Base-by-base conservation (phyloP, 2,329 filamentous ascomycete genomes). In the Aspergillus piperis region DNA sequence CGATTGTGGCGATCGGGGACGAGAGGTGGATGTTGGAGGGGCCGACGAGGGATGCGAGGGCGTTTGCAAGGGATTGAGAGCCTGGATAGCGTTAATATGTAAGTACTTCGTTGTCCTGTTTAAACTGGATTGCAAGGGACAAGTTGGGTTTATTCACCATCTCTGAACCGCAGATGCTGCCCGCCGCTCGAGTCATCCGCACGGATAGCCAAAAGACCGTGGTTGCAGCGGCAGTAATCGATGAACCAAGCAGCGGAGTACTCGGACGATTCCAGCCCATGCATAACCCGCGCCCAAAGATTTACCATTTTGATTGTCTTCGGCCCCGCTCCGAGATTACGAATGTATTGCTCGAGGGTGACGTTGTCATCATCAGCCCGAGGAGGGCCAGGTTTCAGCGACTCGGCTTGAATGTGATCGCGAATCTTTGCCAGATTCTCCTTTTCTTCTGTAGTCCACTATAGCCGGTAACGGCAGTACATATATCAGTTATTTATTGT, bases 161-260 rank as follows among this genome's bases (percentile, higher is more conserved):
- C 58, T 1, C 63, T 59, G n/a, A 77, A 64, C 0, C 74, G 68
- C 59, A 75, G 57, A 41, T 78, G 74, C 42, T 78, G 74, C 0
- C 75, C 75, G 0, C 76, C 75, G 0, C 70, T 71, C 1, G 67
- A 64, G 25, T 77, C 71, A 25, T 78, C 76, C 0, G 75, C 73
- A 0, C 75, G 72, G 10, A 76, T 72, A 1, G 73, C 66, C 4
- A 77, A 58, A 3, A 78, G 68, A 0, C 76, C 75, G 1, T 64
- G 61, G 54, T 76, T 76, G 0, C 69, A 65, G 8, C 75, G 73
- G 50, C 76, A 78, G 62, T 78, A 77, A 54, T 77, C 75, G 21
- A 78, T 74, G 49, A 78, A 76, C 62, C 64, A 77, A 0, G 71
- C 74, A 0, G 75, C 76, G 0, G 73, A 76, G 42, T 76, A 70